These are phyloP conservation scores for Herpetomonas tarakana DNA, from an alignment of 208 protist genomes.

Conservation along the genomic window DNA sequence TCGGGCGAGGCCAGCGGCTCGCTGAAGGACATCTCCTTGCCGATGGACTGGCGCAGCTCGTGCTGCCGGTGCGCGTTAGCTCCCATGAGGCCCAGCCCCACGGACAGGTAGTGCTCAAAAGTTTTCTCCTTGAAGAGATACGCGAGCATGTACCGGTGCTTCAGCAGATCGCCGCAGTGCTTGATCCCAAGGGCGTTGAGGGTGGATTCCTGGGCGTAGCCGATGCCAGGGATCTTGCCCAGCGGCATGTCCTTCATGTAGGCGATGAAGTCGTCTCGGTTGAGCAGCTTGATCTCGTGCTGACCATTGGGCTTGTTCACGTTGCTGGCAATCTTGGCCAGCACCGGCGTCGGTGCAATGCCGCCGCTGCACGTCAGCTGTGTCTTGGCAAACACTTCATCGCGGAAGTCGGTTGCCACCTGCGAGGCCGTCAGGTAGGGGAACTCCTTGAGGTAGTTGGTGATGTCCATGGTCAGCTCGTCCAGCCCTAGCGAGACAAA, in stretches of 20 bases:
- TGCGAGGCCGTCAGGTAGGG: slow-evolving; percentile 47
- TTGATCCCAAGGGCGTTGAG: slow-evolving; percentile 71
- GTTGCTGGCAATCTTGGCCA: slow-evolving; percentile 93
- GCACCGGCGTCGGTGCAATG: slow-evolving; percentile 77
- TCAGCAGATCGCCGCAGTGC: slow-evolving; percentile 74
- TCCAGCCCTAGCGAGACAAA: slow-evolving; percentile 79
- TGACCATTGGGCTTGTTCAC: slow-evolving; percentile 95
- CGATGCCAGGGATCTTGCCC: slow-evolving; percentile 81
- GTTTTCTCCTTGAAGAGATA: slow-evolving; percentile 79
- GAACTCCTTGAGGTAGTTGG: slow-evolving; percentile 53
- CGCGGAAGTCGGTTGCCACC: slow-evolving; percentile 73
- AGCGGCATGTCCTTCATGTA: slow-evolving; percentile 77
- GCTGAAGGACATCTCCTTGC: slow-evolving; percentile 78
- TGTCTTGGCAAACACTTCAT: slow-evolving; percentile 72
- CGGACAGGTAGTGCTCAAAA: slow-evolving; percentile 68
- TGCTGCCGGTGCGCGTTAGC: slow-evolving; percentile 45
- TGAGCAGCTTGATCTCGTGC: slow-evolving; percentile 78
- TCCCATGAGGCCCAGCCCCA: slow-evolving; percentile 67
- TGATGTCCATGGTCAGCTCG: slow-evolving; percentile 89
- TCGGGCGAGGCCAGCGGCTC: slow-evolving; percentile 44
- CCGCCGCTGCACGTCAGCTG: slow-evolving; percentile 84
- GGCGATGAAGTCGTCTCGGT: slow-evolving; percentile 68
- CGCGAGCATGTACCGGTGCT: slow-evolving; percentile 60
- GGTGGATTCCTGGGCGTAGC: slow-evolving; percentile 62
- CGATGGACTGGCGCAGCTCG: slow-evolving; percentile 57